Conservation (phyloP, 2,329 filamentous ascomycete genomes). For the Aspergillus oerlinghausenensis region DNA sequence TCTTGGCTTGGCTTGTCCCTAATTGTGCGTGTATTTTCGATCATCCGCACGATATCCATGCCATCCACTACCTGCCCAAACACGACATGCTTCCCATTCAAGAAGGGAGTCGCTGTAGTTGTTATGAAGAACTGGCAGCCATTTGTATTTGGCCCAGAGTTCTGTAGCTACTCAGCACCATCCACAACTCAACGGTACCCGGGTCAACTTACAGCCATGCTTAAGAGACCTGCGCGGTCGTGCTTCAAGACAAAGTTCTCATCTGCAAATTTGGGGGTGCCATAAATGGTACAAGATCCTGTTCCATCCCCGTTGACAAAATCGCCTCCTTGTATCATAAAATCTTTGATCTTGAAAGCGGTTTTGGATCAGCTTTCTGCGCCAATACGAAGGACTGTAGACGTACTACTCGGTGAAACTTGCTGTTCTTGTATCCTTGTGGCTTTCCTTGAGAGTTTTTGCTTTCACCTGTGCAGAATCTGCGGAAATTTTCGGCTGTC, state of each 20-base stretch:
- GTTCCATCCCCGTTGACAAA: conserved; percentile 92
- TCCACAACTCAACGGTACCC: background rate
- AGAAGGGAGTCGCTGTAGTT: conserved; percentile 76
- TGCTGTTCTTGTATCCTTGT: conserved; percentile 90
- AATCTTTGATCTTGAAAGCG: conserved; percentile 70
- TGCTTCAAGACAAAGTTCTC: conserved; percentile 85
- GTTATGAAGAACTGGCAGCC: conserved; percentile 98
- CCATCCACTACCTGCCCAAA: conserved; percentile 88
- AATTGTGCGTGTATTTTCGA: conserved; percentile 84
- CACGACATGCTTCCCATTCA: conserved; percentile 91
- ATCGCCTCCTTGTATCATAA: conserved; percentile 97
- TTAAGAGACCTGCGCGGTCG: conserved; percentile 72
- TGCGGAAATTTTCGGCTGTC: conserved; percentile 94
- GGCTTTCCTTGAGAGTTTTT: conserved; percentile 72
- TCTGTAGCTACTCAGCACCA: conserved; percentile 49
- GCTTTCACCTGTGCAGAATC: conserved; percentile 91
- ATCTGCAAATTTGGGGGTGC: conserved; percentile 76
- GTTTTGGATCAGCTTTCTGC: background rate
- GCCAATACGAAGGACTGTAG: background rate
- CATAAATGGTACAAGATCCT: conserved; percentile 83
- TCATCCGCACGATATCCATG: conserved; percentile 85
- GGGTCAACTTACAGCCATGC: conserved; percentile 73
- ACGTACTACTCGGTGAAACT: conserved; percentile 87
- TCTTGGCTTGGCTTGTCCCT: conserved; percentile 82
- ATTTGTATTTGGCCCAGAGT: conserved; percentile 87